Evolutionary conservation across 176 grass and related monocot genomes (phyloP), one percentile per base, ranked within the genome.

Genomic region (Musa schizocarpa): DNA sequence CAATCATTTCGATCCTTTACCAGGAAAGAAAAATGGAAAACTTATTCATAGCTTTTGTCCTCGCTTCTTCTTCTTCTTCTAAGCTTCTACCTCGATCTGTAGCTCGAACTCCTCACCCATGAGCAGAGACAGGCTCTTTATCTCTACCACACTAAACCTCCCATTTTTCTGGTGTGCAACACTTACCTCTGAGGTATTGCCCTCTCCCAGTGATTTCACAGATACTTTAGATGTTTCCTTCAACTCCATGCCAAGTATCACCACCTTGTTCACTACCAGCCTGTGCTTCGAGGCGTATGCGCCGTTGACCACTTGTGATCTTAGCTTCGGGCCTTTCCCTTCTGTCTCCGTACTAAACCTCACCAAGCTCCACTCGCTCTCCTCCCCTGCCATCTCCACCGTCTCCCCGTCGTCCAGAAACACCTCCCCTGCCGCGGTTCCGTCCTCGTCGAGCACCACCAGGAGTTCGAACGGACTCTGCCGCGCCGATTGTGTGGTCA

Each of bases 401-500:
- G 80, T 72, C 76, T 89, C 90, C 1, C 88, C 94, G 21, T 91
- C 88, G 54, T 97, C 94, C 49, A 91, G 55, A 72, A 88, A 97
- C 0, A 97, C 73, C n/a, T 89, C 80, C 25, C 94, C 90, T 0
- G 0, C 4, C 1, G 94, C 90, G 1, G 52, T 71, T 0, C 72
- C 79, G 8, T 77, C 83, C 63, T 85, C 85, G 20, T 61, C 49
- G 25, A 85, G 83, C 6, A 81, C 94, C 54, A 93, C 86, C 8
- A 93, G 53, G 54, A 93, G 82, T 70, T 92, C 79, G 71, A 93
- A 89, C 71, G 26, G 62, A n/a, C 48, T 85, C 24, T 51, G 82
- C 22, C 86, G 77, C 14, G 77, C 86, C 22, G 69, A 20, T 13
- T 73, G 27, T 1, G 90, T 87, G 0, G 90, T 97, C 10, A 88